Conservation (phyloP, 352 stramenopile genomes). For the Globisporangium spiculum region DNA sequence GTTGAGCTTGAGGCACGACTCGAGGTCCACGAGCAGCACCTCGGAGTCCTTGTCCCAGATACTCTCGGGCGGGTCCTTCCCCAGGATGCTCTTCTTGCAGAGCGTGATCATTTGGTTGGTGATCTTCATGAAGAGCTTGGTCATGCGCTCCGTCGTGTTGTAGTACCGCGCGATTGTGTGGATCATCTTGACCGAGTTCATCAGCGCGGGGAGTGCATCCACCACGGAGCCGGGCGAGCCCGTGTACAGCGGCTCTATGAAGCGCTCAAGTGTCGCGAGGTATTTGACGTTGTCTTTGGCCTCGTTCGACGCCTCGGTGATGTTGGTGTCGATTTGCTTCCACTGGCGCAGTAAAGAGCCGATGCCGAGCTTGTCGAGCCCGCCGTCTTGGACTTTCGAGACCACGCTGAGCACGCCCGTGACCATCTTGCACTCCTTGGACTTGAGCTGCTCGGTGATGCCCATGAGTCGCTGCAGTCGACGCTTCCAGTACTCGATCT, state of each 20-base stretch:
- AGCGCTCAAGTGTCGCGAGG: slow-evolving; percentile 76
- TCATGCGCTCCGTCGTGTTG: slow-evolving; percentile 90
- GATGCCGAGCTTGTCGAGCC: slow-evolving; percentile 64
- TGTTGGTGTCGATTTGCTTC: slow-evolving; percentile 89
- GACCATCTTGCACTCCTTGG: slow-evolving; percentile 87
- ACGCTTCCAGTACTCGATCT: slow-evolving; percentile 88
- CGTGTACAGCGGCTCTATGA: slow-evolving; percentile 83
- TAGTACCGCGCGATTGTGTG: slow-evolving; percentile 88
- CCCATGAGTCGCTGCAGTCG: slow-evolving; percentile 79
- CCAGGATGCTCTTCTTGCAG: slow-evolving; percentile 71
- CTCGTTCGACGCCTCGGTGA: slow-evolving; percentile 81
- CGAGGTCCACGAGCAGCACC: slow-evolving; percentile 55
- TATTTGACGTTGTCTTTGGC: slow-evolving; percentile 89
- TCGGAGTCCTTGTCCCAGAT: slow-evolving; percentile 83
- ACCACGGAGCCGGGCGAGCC: slow-evolving; percentile 57
- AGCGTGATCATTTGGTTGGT: slow-evolving; percentile 89
- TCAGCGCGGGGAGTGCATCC: slow-evolving; percentile 77
- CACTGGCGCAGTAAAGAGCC: slow-evolving; percentile 63
- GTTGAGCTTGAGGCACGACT: slow-evolving; percentile 83
- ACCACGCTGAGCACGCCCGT: slow-evolving; percentile 79
- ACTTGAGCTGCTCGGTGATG: slow-evolving; percentile 89
- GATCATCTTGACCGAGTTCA: slow-evolving; percentile 91
- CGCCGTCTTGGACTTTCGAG: slow-evolving; percentile 72
- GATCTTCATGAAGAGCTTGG: slow-evolving; percentile 90
- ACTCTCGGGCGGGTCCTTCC: slow-evolving; percentile 46